phyloP scores from a whole-genome alignment of 805 yeast genomes.

The Scheffersomyces stipitis region DNA sequence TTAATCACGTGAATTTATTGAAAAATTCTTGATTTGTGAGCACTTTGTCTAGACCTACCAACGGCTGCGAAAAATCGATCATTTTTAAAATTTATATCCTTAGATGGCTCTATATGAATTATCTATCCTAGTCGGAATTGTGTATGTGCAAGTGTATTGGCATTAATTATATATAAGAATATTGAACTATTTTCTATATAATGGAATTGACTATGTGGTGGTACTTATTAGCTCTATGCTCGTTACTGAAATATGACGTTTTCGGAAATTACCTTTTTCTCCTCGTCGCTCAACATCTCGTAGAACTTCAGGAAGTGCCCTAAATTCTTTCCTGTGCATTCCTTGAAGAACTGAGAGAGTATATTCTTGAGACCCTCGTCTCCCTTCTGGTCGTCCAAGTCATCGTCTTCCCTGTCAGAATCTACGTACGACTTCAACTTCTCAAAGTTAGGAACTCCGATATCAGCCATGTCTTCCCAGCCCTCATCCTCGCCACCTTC shows the following conservation, averaged over 20 bases:
- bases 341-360: conserved; percentile 54
- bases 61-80: too few species aligned
- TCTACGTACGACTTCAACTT: conserved; percentile 59
- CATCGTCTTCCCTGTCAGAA: conserved; percentile 41
- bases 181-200: too few species aligned
- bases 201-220: too few species aligned
- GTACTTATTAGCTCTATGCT: too few species aligned
- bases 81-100: too few species aligned
- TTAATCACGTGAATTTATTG: too few species aligned
- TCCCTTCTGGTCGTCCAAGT: conserved; percentile 25
- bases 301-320: conserved; percentile 56
- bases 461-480: conserved; percentile 78
- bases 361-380: conserved; percentile 40
- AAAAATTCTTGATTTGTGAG: too few species aligned
- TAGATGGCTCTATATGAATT: too few species aligned
- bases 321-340: conserved; percentile 49
- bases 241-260: conserved; percentile 34
- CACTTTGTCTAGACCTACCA: too few species aligned
- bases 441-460: conserved; percentile 62
- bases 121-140: too few species aligned
- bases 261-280: conserved; percentile 53
- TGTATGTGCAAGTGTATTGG: too few species aligned
- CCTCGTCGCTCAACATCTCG: conserved; percentile 48
- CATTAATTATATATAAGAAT: too few species aligned
- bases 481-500: conserved; percentile 44